Evolutionary conservation across 768 basidiomycete species (phyloP).

Genomic region (Podaxis carcinomalis): DNA sequence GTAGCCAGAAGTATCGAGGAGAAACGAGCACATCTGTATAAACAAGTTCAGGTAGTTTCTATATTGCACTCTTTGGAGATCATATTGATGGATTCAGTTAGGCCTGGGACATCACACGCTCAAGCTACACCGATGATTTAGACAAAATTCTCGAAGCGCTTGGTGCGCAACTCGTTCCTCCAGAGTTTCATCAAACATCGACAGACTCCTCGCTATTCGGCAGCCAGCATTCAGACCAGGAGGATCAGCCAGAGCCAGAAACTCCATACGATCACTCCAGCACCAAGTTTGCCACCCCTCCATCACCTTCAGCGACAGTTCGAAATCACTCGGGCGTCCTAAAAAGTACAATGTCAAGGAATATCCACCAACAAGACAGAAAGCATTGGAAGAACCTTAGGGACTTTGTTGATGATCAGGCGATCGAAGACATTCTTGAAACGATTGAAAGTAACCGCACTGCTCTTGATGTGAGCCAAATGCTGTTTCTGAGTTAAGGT

Average conservation of each 20-base stretch:
- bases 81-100: slow-evolving; percentile 21
- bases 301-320: slow-evolving; percentile 28
- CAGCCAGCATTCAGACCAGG: slow-evolving; percentile 58
- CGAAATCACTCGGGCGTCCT: slow-evolving; percentile 16
- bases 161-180: slow-evolving; percentile 69
- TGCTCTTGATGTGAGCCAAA: slow-evolving; percentile 56
- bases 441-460: slow-evolving; percentile 66
- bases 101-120: slow-evolving; percentile 72
- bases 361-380: slow-evolving; percentile 36
- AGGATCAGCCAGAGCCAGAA: slow-evolving; percentile 18
- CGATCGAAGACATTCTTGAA: slow-evolving; percentile 74
- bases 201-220: slow-evolving; percentile 77
- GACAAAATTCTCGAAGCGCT: slow-evolving; percentile 72
- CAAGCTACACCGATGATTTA: slow-evolving; percentile 54
- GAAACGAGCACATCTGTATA: slow-evolving; percentile 57
- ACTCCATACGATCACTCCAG: slow-evolving; percentile 1
- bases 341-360: background rate
- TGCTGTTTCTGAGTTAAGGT: background rate
- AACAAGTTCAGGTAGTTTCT: slow-evolving; percentile 54
- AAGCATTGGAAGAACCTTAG: slow-evolving; percentile 76
- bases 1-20: slow-evolving; percentile 75
- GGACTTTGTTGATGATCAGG: slow-evolving; percentile 82
- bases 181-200: slow-evolving; percentile 67
- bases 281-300: slow-evolving; percentile 13
- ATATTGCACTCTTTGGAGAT: background rate